Evolutionary conservation across 805 yeast species (phyloP).

Genomic region (Cyberlindnera euphorbiiphila): DNA sequence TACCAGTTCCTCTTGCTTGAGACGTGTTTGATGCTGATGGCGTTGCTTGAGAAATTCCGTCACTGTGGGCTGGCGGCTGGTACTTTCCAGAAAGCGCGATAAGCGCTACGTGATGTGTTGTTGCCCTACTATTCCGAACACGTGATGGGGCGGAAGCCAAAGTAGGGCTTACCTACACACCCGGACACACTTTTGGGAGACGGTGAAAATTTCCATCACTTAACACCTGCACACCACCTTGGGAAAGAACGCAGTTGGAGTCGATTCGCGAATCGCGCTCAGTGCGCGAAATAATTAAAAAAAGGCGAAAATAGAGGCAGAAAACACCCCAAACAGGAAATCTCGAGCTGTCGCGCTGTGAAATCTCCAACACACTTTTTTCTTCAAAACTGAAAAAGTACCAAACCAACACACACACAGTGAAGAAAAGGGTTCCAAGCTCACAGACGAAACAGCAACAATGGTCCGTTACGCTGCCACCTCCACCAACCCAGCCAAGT

Average conservation of each 20-base stretch:
- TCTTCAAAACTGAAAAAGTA: constrained; percentile 11
- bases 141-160: background rate
- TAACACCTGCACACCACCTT: constrained; percentile 8
- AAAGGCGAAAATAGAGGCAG: background rate
- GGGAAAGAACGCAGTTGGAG: too few species aligned
- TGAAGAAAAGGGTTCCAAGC: background rate
- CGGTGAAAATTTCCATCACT: constrained; percentile 10
- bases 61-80: too few species aligned
- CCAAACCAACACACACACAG: constrained; percentile 4
- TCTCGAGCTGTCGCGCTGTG: background rate
- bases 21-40: too few species aligned
- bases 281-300: background rate
- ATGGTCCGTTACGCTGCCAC: constrained; percentile 99
- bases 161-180: constrained; percentile 4
- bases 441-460: constrained; percentile 24
- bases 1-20: too few species aligned
- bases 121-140: constrained; percentile 1
- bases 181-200: constrained; percentile 10
- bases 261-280: background rate
- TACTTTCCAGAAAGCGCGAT: too few species aligned
- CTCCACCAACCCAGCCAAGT: constrained; percentile 98
- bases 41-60: too few species aligned
- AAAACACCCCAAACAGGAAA: constrained; percentile 11
- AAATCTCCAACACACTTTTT: too few species aligned
- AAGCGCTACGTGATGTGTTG: constrained; percentile 5